These are phyloP conservation scores for Orbilia quercus DNA, from an alignment of 2,329 filamentous ascomycete species.

Conservation along the genomic window DNA sequence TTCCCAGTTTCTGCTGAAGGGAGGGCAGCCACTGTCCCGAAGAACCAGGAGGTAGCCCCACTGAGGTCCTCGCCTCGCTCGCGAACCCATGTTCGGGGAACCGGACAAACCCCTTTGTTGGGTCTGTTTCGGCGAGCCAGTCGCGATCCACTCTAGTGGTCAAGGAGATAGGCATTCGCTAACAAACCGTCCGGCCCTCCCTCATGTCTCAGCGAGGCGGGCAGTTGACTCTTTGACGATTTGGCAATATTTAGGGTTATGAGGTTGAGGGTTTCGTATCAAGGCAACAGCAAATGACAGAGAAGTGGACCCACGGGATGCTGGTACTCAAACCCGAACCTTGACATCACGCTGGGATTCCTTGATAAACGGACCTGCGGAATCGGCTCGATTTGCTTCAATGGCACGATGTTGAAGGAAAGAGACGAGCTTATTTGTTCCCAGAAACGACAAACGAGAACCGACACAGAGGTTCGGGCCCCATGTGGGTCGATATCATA, in stretches of 20 bases:
- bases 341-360: slow-evolving; percentile 46
- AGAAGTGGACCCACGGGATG: slow-evolving; percentile 48
- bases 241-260: slow-evolving; percentile 41
- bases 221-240: slow-evolving; percentile 8
- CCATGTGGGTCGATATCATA: slow-evolving; percentile 38
- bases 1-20: slow-evolving; percentile 47
- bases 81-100: slow-evolving; percentile 53
- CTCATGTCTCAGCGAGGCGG: slow-evolving; percentile 46
- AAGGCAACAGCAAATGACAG: slow-evolving; percentile 38
- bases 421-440: slow-evolving; percentile 18
- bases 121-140: slow-evolving; percentile 45
- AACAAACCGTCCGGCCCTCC: slow-evolving; percentile 22
- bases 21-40: slow-evolving; percentile 51
- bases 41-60: slow-evolving; percentile 49
- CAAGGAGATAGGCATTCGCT: slow-evolving; percentile 29
- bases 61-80: slow-evolving; percentile 38
- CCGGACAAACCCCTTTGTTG: slow-evolving; percentile 56
- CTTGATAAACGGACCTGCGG: slow-evolving; percentile 21
- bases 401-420: slow-evolving; percentile 23
- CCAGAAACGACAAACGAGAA: slow-evolving; percentile 40
- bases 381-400: slow-evolving; percentile 29
- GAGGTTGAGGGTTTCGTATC: slow-evolving; percentile 41
- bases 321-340: slow-evolving; percentile 40
- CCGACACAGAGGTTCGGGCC: slow-evolving; percentile 34
- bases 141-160: slow-evolving; percentile 6